Evolutionary conservation across 495 filamentous ascomycete genomes (phyloP), one percentile per base, ranked within the genome.

Genomic region (Pseudoneurospora amorphoporcata): DNA sequence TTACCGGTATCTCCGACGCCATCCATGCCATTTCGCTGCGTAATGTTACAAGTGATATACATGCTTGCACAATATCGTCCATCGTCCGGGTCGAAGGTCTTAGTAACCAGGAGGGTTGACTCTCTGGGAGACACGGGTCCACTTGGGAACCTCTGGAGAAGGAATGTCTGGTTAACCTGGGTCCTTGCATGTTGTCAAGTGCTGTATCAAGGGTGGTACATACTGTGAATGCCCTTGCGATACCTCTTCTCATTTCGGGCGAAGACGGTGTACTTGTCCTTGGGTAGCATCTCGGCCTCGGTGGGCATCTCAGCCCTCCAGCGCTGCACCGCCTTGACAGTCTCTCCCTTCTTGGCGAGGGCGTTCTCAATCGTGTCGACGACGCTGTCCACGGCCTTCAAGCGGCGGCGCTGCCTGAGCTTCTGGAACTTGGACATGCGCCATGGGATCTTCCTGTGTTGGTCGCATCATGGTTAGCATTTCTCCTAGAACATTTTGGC

Each of bases 261-360:
- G 84, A 98, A 99, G 74, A 99, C 90, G 29, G 94, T 97, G 84
- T 99, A 99, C 82, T 99, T 99, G 83, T 99, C 95, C 82, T 89
- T 91, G 61, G 95, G 90, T 80, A 96, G 80, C 95, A 99, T 99
- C 86, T 98, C 94, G 80, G 89, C 88, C 87, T 99, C 95, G 39
- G 88, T 92, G 29, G 95, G 95, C 95, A 99, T 99, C 83, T 97
- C 93, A 70, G 83, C 85, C 83, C 93, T 97, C 95, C 95, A 99
- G 75, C 89, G 85, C 81, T 94, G 89, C 71, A 99, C 83, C 39
- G 91, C 86, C 80, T 91, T 92, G 42, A 92, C 83, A 4, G 82
- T 89, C 79, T 90, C 82, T 69, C 91, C 89, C 76, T 91, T 85
- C 79, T 90, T 92, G 35, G 86, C 82, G 19, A 98, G 86, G 14